These are phyloP conservation scores for Suillus weaverae DNA, from an alignment of 768 basidiomycete species.

Conservation along the genomic window DNA sequence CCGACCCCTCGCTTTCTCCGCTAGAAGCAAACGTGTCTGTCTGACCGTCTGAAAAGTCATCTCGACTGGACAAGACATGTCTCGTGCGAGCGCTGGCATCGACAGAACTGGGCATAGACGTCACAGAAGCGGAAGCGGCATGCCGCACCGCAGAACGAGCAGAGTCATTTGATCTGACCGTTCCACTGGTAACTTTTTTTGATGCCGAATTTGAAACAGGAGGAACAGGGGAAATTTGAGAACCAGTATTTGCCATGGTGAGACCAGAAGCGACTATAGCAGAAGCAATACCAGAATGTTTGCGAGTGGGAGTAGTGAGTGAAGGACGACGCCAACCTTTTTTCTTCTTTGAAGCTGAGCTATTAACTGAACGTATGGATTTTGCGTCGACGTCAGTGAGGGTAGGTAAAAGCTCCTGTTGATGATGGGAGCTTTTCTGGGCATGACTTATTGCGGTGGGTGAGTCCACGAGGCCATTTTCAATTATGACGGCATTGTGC, in stretches of 20 bases:
- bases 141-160: conserved; percentile 7
- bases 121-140: conserved; percentile 8
- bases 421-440: conserved; percentile 12
- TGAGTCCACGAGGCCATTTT: conserved; percentile 21
- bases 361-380: conserved; percentile 25
- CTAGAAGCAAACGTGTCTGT: conserved; percentile 25
- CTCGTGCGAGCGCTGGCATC: conserved; percentile 15
- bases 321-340: conserved; percentile 19
- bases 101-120: conserved; percentile 15
- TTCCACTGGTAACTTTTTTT: conserved; percentile 23
- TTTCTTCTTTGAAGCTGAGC: conserved; percentile 29
- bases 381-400: conserved; percentile 26
- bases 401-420: conserved; percentile 17
- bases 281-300: conserved; percentile 47
- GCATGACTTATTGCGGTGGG: conserved; percentile 16
- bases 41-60: conserved; percentile 32
- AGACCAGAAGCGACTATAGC: conserved; percentile 36
- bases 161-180: conserved; percentile 10
- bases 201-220: conserved; percentile 24
- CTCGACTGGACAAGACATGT: conserved; percentile 18
- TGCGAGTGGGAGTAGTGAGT: conserved; percentile 20
- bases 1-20: conserved; percentile 32
- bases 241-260: conserved; percentile 62
- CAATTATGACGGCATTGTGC: conserved; percentile 10
- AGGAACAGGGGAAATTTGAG: conserved; percentile 47